Conservation (phyloP, 2,329 filamentous ascomycete species). For the Ophiostoma triangulosporum region DNA sequence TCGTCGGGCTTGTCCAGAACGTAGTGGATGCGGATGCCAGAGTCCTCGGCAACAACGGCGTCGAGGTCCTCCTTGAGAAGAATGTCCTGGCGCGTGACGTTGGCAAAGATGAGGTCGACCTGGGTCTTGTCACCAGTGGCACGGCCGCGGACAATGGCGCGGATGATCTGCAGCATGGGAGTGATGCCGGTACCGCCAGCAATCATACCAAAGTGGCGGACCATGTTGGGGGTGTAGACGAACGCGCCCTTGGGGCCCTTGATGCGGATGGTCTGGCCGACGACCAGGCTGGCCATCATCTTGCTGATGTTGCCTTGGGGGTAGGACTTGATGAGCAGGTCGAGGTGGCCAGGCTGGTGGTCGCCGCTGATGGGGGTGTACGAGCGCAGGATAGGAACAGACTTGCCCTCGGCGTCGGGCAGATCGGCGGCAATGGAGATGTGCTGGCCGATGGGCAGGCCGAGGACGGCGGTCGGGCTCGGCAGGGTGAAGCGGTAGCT, state of each 20-base stretch:
- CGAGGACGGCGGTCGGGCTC: constrained; percentile 64
- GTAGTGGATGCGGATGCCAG: constrained; percentile 78
- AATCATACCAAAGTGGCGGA: constrained; percentile 93
- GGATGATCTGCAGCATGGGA: constrained; percentile 93
- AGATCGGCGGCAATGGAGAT: constrained; percentile 84
- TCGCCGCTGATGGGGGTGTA: constrained; percentile 89
- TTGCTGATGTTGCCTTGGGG: constrained; percentile 95
- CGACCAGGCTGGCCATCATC: constrained; percentile 67
- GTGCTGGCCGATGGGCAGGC: constrained; percentile 95
- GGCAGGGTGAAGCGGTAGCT: constrained; percentile 91
- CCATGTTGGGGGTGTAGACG: constrained; percentile 95
- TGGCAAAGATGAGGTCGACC: constrained; percentile 92
- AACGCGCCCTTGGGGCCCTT: constrained; percentile 94
- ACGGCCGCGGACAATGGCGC: constrained; percentile 74
- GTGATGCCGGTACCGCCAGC: constrained; percentile 96
- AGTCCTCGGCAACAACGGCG: constrained; percentile 59
- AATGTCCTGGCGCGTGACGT: constrained; percentile 87
- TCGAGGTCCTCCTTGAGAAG: constrained; percentile 88
- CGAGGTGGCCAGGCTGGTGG: constrained; percentile 80
- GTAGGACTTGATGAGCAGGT: constrained; percentile 96
- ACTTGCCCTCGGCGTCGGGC: constrained; percentile 50
- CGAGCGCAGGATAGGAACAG: constrained; percentile 76
- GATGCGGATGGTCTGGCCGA: constrained; percentile 82
- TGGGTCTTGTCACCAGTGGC: constrained; percentile 70
- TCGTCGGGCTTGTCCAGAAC: constrained; percentile 92